Conservation (phyloP, 1,284 basidiomycete genomes). For the Waitea zeae region DNA sequence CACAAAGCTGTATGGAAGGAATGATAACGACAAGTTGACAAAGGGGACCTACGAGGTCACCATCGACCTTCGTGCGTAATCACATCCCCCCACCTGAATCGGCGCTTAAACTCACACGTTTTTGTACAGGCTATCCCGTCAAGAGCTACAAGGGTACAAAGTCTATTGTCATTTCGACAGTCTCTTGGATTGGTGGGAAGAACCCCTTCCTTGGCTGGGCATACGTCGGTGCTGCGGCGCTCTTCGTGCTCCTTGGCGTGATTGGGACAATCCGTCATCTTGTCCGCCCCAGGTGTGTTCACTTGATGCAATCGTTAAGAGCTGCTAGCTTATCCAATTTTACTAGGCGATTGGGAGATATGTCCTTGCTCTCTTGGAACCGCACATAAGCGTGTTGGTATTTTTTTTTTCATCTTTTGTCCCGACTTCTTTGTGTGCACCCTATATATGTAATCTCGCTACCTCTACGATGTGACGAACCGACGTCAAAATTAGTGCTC, state of each 20-base stretch:
- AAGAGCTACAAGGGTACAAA: constrained; percentile 87
- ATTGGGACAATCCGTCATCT: constrained; percentile 85
- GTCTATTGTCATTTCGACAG: constrained; percentile 90
- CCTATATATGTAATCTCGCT: too few relatives aligned
- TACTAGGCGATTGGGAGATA: constrained; percentile 59
- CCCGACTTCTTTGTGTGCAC: too few relatives aligned
- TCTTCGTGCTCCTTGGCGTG: constrained; percentile 81
- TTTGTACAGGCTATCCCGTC: constrained; percentile 77
- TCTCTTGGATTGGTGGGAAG: constrained; percentile 96
- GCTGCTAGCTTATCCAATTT: constrained; percentile 1
- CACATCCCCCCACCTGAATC: neutral
- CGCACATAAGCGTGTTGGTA: too few relatives aligned
- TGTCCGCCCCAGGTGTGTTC: constrained; percentile 73
- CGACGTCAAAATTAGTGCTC: too few relatives aligned
- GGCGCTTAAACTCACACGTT: neutral
- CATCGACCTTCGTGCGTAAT: constrained; percentile 65
- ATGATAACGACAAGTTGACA: constrained; percentile 61
- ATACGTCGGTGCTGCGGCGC: constrained; percentile 77
- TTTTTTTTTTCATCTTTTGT: too few relatives aligned
- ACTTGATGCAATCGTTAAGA: constrained; percentile 11
- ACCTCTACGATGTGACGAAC: too few relatives aligned
- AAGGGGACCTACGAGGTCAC: constrained; percentile 67
- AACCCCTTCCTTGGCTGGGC: constrained; percentile 96
- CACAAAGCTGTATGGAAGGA: constrained; percentile 86
- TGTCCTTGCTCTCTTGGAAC: constrained; percentile 81